Base-by-base conservation (phyloP, 306 rosid species). In the Fragaria nilgerrensis region DNA sequence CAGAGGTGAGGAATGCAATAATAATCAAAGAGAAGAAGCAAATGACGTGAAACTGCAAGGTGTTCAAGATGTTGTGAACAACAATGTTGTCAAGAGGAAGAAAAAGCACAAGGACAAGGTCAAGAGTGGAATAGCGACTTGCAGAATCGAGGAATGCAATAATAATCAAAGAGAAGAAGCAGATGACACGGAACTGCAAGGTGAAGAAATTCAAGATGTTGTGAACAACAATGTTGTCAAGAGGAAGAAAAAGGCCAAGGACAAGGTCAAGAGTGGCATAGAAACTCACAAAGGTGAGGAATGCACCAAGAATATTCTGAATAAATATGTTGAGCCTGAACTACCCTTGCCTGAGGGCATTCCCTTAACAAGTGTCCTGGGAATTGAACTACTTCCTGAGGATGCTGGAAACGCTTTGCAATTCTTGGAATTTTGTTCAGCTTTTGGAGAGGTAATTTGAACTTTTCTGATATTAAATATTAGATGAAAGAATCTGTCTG, bases 401-500 rank as follows among this genome's bases (percentile, higher is more conserved):
- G 90, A 87, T 78, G 82, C 87, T 84, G 98, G 95, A 10, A 78
- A 80, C 41, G 97, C 87, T n/a, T 58, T 95, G 78, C 98, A 95
- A 68, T 85, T 95, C 75, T 59, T 95, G 52, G 96, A 92, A 74
- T 95, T 95, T 70, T 92, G 90, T 77, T 79, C 83, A 53, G 81
- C 83, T 17, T 95, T 95, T 73, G 91, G 93, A 50, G 89, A 90
- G 96, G 97, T 90, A 90, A 74, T 49, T n/a, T n/a, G n/a, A 36
- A 20, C 14, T 52, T 72, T 79, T 64, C 37, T 64, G 36, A 14
- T 47, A 22, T 52, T 47, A 66, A 50, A 17, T 36, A 32, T 50
- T 6, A 27, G 39, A 37, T n/a, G 27, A 19, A 20, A 37, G 48
- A 19, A 66, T n/a, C 10, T 47, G 12, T 2, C 43, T 22, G 32